Base-by-base conservation (phyloP, 2,329 filamentous ascomycete genomes). In the Penicillium italicum region DNA sequence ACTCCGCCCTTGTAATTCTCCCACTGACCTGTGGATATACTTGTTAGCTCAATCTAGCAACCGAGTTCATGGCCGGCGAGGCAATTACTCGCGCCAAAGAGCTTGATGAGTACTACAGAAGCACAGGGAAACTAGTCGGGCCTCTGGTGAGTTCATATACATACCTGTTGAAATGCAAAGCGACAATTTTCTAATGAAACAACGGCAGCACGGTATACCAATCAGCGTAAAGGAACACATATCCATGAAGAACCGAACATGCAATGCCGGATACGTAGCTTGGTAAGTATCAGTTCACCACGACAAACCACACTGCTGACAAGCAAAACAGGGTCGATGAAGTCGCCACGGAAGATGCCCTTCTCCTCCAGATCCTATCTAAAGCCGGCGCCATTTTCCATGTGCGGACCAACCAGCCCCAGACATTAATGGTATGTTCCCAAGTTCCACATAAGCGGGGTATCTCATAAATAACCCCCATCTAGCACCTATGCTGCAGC, bases 221-320 rank as follows among this genome's bases (percentile, higher is more conserved):
- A 77, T 85, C 50, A 80, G 76, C 40, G 69, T 85, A 4, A 87
- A 87, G 62, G 85, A 87, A 50, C 82, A 84, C 14, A 83, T 87
- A 65, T 79, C 83, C 10, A 74, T 87, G 28, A 80, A 80, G 53
- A 82, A 80, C 1, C 69, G 61, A 24, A 71, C 66, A 1, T 71
- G 68, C 52, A 71, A 73, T 40, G 70, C 66, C 2, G 72, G 71
- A 30, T 76, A 70, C 43, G 69, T 71, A 3, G 67, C 71, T 28
- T 74, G 66, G 71, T 72, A 55, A 14, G 60, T 34, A 16, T 5
- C 28, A 8, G 14, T 4, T 7, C 20, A 30, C 14, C 26, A 6
- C 1, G n/a, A n/a, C 8, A 28, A 43, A 37, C 9, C 2, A 18
- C 36, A 10, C 4, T 9, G 30, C 50, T 57, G 26, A 62, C 24